phyloP scores from a whole-genome alignment of 2,329 filamentous ascomycete species.

The Xylariaceae sp. region DNA sequence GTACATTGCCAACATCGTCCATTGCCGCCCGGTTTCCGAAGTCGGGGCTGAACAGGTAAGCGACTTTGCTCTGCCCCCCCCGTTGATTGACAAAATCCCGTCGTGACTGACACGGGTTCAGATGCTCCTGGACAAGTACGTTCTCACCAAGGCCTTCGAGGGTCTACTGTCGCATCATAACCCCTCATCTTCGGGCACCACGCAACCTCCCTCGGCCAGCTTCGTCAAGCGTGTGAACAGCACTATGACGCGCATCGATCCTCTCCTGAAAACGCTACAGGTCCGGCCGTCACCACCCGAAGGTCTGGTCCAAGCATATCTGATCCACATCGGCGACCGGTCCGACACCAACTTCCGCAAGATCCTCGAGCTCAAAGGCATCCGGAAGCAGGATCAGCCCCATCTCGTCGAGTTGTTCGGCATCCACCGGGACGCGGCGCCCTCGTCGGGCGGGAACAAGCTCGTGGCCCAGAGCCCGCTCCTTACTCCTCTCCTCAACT shows the following conservation, averaged over 20 bases:
- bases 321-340: constrained; percentile 92
- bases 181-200: constrained; percentile 32
- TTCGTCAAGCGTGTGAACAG: constrained; percentile 84
- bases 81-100: no score
- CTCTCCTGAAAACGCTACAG: constrained; percentile 92
- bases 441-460: constrained; percentile 57
- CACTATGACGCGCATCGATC: constrained; percentile 81
- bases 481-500: constrained; percentile 59
- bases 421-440: constrained; percentile 65
- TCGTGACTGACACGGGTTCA: no score
- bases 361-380: constrained; percentile 90
- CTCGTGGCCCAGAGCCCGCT: constrained; percentile 66
- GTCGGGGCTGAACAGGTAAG: constrained; percentile 83
- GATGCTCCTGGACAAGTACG: constrained; percentile 95
- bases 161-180: constrained; percentile 63
- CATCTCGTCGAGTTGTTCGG: constrained; percentile 81
- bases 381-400: constrained; percentile 75
- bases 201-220: constrained; percentile 44
- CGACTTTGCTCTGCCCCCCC: constrained; percentile 19
- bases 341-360: constrained; percentile 95
- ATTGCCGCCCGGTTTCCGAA: constrained; percentile 86
- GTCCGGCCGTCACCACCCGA: constrained; percentile 87
- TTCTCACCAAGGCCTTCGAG: constrained; percentile 72
- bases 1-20: constrained; percentile 79
- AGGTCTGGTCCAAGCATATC: constrained; percentile 91